Evolutionary conservation across 2,329 filamentous ascomycete species (phyloP), one percentile per base, ranked within the genome.

Genomic region (Fusarium stilboides): DNA sequence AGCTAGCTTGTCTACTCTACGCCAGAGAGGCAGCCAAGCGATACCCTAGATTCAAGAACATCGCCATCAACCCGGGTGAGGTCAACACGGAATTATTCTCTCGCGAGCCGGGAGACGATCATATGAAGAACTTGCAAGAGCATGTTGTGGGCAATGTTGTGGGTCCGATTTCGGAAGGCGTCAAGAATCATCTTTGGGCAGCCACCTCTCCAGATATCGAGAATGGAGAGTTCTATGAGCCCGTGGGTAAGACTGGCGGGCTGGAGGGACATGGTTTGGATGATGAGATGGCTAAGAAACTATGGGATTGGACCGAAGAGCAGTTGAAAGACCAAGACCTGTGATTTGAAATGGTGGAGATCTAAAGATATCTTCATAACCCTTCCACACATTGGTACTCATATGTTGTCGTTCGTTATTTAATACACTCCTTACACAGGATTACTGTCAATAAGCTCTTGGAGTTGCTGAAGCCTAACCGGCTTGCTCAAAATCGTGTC

Each of bases 231-330:
- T 63, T 63, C 8, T 63, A 63, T 24, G 58, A 63, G 4, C 60
- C 60, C 24, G 50, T 64, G 13, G 59, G 61, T 1, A 42, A 50
- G 19, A 50, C 44, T 15, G 59, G 46, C 2, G 36, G 57, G 1
- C 1, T 62, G 19, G 34, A 64, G 6, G 60, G 28, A 0, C 33
- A n/a, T 20, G 59, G 60, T 0, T 6, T 64, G 17, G 28, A 64
- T 22, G 44, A 51, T 1, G 39, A 26, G 22, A 51, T 58, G 51
- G 59, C 61, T 0, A 36, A 9, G 19, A 46, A 33, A 17, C 14
- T 64, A 0, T 64, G 61, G 61, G 28, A 51, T 12, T 64, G 61
- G 61, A 64, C 61, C 0, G 39, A 64, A 7, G 28, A 64, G 1
- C 39, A 64, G 44, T 3, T 64, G 10, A 20, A 51, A 6, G 4